Conservation (phyloP, 208 protist species). For the Trypanosoma avium region DNA sequence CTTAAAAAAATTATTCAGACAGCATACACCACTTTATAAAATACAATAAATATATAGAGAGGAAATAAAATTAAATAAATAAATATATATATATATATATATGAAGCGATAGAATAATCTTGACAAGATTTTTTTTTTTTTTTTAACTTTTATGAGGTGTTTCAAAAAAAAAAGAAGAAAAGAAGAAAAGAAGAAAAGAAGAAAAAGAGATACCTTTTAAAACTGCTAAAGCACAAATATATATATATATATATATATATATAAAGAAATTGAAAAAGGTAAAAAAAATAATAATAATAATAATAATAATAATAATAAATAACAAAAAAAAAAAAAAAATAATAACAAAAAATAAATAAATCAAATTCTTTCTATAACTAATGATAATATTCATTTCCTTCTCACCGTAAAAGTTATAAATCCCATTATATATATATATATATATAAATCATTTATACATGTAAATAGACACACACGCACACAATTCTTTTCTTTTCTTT, state of each 20-base stretch:
- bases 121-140: too few relatives aligned
- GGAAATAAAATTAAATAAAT: background rate
- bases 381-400: background rate
- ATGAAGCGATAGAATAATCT: background rate
- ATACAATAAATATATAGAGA: background rate
- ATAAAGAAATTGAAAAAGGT: background rate
- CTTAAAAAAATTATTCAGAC: too few relatives aligned
- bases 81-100: constrained; percentile 3
- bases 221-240: background rate
- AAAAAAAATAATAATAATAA: background rate
- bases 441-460: too few relatives aligned
- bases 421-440: too few relatives aligned
- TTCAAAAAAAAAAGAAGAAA: background rate
- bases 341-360: background rate
- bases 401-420: too few relatives aligned
- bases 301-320: background rate
- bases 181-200: constrained; percentile 9
- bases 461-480: too few relatives aligned
- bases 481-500: background rate
- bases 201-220: background rate
- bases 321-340: constrained; percentile 1
- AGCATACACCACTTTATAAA: too few relatives aligned
- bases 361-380: background rate
- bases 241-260: background rate
- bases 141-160: too few relatives aligned